Conservation (phyloP, 257 asterid genomes). For the Solanum pinnatisectum region DNA sequence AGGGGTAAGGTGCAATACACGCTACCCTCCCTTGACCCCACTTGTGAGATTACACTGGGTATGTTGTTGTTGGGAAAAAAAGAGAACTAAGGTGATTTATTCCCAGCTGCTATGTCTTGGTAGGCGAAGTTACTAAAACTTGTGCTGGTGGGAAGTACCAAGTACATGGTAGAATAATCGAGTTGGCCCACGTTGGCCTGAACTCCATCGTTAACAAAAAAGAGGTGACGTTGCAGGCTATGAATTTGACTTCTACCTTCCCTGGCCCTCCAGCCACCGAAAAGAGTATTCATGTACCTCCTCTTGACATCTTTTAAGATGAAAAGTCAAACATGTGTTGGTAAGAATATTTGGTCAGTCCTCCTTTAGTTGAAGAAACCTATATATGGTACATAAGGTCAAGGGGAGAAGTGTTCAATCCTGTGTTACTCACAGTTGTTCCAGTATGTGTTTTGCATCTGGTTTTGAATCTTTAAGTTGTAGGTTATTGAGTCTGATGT, state of each 20-base stretch:
- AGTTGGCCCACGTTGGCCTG: background rate
- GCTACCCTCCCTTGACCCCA: background rate
- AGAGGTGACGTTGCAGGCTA: background rate
- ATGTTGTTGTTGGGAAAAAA: background rate
- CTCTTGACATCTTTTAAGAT: background rate
- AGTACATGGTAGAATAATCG: background rate
- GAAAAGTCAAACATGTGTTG: background rate
- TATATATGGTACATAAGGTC: background rate
- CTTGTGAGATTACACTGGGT: background rate
- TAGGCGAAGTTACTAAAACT: background rate
- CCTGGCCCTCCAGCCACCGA: background rate
- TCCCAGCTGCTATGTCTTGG: background rate
- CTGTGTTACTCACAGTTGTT: background rate
- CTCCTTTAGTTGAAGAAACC: background rate
- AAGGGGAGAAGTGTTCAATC: background rate
- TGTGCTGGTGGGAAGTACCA: background rate
- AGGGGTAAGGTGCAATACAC: background rate
- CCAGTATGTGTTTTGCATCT: background rate
- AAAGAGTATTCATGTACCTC: background rate
- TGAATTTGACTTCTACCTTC: background rate
- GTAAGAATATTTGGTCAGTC: background rate
- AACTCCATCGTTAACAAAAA: background rate
- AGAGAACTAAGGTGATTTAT: background rate
- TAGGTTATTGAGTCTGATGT: slow-evolving; percentile 89
- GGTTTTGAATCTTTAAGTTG: background rate